Evolutionary conservation across 352 stramenopile species (phyloP), one percentile per base, ranked within the genome.

Genomic region (Phytophthora brassicae): DNA sequence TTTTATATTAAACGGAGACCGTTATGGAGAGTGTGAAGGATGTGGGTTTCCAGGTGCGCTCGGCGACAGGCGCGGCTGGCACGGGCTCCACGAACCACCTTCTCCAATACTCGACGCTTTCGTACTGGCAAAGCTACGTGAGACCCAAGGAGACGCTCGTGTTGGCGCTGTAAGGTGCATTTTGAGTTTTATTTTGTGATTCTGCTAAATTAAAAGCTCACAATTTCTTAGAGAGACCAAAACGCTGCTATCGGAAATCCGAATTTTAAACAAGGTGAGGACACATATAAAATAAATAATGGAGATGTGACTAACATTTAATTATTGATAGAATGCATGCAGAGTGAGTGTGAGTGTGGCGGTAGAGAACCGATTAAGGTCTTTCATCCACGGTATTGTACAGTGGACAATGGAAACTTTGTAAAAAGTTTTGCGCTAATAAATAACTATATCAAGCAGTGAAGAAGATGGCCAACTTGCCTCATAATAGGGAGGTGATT

Each of bases 121-220:
- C 67, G 43, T 88, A 66, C 43, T 92, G 83, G 83, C 70, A 86
- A 56, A 89, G 79, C 64, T 92, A 74, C 51, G 74, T 79, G 22
- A 66, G 74, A 4, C 47, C 58, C 0, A 82, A 70, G 24, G 79
- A 89, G 64, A 76, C 56, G 36, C 53, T 89, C 36, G 80, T 84
- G 22, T 26, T 89, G 33, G 70, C 70, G 26, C 54, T 92, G 72
- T 85, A 60, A 5, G 38, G n/a, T 23, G 36, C 5, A 23, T 43
- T 16, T 44, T 8, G 4, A 31, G 26, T 31, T 31, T 31, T 4
- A 31, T 31, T 17, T 39, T 39, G 33, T 39, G 33, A 39, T 39
- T 17, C n/a, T 39, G 14, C 11, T 39, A 6, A 17, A n/a, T n/a
- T 39, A 4, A 39, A 17, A 39, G 3, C 8, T 31, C 26, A 31